A percentile compares a stretch with the other conserved stretches of the same genome.
Conservation (phyloP, 345 rosid genomes). For the Cardamine chenopodiifolia region DNA sequence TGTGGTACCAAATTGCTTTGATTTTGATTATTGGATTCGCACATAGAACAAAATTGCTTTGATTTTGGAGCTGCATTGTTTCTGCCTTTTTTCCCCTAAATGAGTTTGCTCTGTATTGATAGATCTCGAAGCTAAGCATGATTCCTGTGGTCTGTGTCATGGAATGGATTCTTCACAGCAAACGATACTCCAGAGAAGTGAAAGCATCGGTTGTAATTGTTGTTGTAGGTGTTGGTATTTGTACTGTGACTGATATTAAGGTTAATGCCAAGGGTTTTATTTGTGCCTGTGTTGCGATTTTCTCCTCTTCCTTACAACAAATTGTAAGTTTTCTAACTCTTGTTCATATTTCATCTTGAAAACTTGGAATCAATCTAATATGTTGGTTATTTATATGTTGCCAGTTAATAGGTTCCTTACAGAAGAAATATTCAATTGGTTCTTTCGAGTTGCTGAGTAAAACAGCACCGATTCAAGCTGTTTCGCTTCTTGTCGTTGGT, state of each 20-base stretch:
- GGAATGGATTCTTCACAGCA: constrained; percentile 92
- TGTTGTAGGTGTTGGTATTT: constrained; percentile 86
- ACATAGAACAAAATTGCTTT: background rate
- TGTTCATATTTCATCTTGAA: background rate
- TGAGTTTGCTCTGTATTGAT: constrained; percentile 9
- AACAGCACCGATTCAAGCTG: constrained; percentile 92
- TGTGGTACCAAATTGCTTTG: background rate
- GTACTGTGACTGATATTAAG: constrained; percentile 92
- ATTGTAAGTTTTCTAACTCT: constrained; percentile 62
- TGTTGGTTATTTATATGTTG: background rate
- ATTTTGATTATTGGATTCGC: background rate
- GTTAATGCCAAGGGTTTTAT: constrained; percentile 85
- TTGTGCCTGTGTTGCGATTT: constrained; percentile 73
- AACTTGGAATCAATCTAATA: constrained; percentile 9
- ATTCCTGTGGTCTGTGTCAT: constrained; percentile 92
- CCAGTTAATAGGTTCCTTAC: constrained; percentile 85
- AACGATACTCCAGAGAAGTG: constrained; percentile 74
- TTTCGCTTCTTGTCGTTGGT: constrained; percentile 79
- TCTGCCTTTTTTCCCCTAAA: background rate
- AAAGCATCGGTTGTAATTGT: constrained; percentile 77
- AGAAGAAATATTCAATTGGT: constrained; percentile 86
- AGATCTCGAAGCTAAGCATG: constrained; percentile 97
- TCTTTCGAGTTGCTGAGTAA: constrained; percentile 86
- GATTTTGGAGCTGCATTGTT: background rate
- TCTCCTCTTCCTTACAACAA: constrained; percentile 88